Evolutionary conservation across 2,329 filamentous ascomycete species (phyloP).

Genomic region (Sodiomyces alkalinus): DNA sequence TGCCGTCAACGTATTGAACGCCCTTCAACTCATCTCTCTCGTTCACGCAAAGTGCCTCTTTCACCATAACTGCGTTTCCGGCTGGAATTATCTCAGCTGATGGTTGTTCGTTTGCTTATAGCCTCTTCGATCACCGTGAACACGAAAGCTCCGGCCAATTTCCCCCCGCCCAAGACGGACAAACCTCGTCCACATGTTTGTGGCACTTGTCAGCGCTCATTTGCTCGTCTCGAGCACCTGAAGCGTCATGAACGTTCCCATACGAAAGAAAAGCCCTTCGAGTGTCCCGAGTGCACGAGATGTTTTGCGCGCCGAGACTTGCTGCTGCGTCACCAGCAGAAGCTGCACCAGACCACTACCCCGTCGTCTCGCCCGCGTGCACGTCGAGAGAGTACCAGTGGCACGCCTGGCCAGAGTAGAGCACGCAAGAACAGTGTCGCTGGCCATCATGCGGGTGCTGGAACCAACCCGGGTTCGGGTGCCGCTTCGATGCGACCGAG

Average conservation of each 20-base stretch:
- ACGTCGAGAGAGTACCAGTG: slow-evolving; percentile 76
- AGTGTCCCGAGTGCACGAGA: slow-evolving; percentile 84
- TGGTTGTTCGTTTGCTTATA: too few relatives aligned
- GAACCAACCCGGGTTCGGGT: slow-evolving; percentile 29
- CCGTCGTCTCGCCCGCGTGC: slow-evolving; percentile 77
- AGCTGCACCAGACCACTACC: slow-evolving; percentile 85
- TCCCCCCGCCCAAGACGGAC: slow-evolving; percentile 85
- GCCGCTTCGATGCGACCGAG: slow-evolving; percentile 61
- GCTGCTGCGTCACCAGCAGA: slow-evolving; percentile 90
- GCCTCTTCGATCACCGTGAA: slow-evolving; percentile 37
- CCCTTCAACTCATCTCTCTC: not conserved
- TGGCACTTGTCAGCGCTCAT: slow-evolving; percentile 77
- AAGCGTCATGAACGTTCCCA: slow-evolving; percentile 97
- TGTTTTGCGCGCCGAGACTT: slow-evolving; percentile 92
- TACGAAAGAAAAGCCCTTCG: slow-evolving; percentile 97
- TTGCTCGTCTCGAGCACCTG: slow-evolving; percentile 87
- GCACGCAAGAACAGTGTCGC: slow-evolving; percentile 89
- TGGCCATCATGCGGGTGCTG: slow-evolving; percentile 29
- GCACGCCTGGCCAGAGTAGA: slow-evolving; percentile 47
- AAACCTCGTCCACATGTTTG: slow-evolving; percentile 94
- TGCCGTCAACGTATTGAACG: slow-evolving; percentile 1
- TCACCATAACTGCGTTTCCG: too few relatives aligned
- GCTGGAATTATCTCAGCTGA: too few relatives aligned
- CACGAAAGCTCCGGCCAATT: slow-evolving; percentile 27
- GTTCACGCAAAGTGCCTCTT: not conserved